Evolutionary conservation across 495 filamentous ascomycete species (phyloP).

Genomic region (Tuber melanosporum): DNA sequence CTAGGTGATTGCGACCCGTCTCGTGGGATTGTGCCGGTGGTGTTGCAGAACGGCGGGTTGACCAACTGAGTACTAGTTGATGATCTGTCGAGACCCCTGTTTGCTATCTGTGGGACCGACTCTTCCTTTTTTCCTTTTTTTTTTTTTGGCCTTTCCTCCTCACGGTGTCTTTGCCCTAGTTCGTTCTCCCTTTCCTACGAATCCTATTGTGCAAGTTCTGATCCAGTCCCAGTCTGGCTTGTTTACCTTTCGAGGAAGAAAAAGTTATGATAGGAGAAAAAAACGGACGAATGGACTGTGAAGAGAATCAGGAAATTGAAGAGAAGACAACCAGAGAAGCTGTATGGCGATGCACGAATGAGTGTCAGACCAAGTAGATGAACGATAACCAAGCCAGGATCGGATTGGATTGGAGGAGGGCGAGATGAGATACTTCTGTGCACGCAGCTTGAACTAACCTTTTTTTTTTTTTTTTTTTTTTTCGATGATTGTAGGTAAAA

Average conservation of each 20-base stretch:
- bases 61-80: conserved; percentile 34
- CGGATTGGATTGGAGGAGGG: conserved; percentile 8
- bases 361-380: conserved; percentile 28
- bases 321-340: not conserved
- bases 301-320: not conserved
- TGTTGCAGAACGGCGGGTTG: conserved; percentile 36
- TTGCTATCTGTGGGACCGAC: not conserved
- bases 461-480: not conserved
- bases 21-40: conserved; percentile 39
- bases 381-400: conserved; percentile 27
- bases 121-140: conserved; percentile 4
- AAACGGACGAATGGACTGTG: not conserved
- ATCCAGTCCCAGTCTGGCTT: conserved; percentile 4
- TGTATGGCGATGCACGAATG: conserved; percentile 32
- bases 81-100: conserved; percentile 37
- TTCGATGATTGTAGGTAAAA: not conserved
- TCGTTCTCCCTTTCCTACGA: not conserved
- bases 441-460: not conserved
- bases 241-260: not conserved
- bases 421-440: not conserved
- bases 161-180: not conserved
- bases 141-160: not conserved
- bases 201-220: not conserved
- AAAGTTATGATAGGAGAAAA: not conserved
- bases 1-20: conserved; percentile 38